Conservation (phyloP, 164 flowering plant genomes). For the Vitis labrusca region DNA sequence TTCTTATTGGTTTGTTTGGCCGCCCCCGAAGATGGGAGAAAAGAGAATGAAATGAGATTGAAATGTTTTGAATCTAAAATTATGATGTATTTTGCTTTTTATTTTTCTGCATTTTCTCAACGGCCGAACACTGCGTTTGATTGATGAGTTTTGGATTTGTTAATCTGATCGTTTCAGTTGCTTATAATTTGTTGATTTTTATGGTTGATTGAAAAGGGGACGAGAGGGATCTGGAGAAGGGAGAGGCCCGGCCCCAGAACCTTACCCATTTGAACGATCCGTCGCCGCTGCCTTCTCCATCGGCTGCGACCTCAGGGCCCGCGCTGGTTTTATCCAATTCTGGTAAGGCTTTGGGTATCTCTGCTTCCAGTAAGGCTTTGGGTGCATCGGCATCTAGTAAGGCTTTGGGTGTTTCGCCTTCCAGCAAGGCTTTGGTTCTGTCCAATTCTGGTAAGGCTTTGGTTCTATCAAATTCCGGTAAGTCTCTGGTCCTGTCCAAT, state of each 20-base stretch:
- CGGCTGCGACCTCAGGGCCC: not conserved
- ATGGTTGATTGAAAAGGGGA: conserved; percentile 13
- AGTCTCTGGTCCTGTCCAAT: conserved; percentile 39
- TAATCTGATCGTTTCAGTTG: too few relatives aligned
- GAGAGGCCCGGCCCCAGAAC: conserved; percentile 14
- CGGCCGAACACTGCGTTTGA: not conserved
- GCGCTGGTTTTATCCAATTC: conserved; percentile 9
- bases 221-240: conserved; percentile 47
- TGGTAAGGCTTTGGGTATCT: conserved; percentile 18
- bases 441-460: conserved; percentile 36
- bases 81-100: too few relatives aligned
- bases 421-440: conserved; percentile 47
- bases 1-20: too few relatives aligned
- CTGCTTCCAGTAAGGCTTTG: conserved; percentile 37
- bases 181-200: not conserved
- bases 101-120: too few relatives aligned
- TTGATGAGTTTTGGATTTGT: not conserved
- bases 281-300: conserved; percentile 11
- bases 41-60: too few relatives aligned
- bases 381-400: conserved; percentile 32
- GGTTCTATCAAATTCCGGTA: conserved; percentile 34
- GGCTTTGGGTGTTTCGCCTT: conserved; percentile 39
- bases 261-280: not conserved
- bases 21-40: too few relatives aligned
- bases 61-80: too few relatives aligned